phyloP scores from a whole-genome alignment of 2,329 filamentous ascomycete genomes.

The Pseudocercospora crystallina region DNA sequence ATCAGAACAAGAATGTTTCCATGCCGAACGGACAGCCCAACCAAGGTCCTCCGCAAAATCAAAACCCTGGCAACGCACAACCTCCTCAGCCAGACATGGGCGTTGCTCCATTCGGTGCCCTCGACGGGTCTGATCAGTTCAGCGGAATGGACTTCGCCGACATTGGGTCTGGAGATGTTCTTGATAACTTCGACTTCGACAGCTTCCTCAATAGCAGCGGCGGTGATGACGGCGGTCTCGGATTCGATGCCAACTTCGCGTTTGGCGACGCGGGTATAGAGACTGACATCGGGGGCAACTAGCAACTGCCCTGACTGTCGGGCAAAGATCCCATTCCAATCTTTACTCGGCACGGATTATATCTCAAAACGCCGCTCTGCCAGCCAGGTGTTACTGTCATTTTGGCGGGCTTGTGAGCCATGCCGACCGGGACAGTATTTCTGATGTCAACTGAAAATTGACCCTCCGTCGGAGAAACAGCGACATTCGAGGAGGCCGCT shows the following conservation, averaged over 20 bases:
- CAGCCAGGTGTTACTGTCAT: too few species aligned
- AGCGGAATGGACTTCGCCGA: constrained; percentile 41
- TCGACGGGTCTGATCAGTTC: constrained; percentile 38
- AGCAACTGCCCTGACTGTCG: not conserved
- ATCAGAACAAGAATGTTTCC: constrained; percentile 37
- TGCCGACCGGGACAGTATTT: too few species aligned
- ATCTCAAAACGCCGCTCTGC: not conserved
- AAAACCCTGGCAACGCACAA: constrained; percentile 25
- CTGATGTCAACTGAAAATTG: too few species aligned
- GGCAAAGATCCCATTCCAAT: not conserved
- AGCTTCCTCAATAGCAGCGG: constrained; percentile 61
- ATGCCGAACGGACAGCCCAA: constrained; percentile 35
- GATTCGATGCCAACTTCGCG: constrained; percentile 38
- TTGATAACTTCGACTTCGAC: constrained; percentile 67
- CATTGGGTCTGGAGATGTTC: constrained; percentile 62
- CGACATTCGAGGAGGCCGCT: too few species aligned
- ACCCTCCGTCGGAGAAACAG: too few species aligned
- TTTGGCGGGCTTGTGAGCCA: too few species aligned
- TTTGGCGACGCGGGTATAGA: constrained; percentile 33
- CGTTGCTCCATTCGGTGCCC: constrained; percentile 41
- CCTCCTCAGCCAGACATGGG: constrained; percentile 36
- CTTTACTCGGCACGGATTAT: not conserved
- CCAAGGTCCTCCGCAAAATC: constrained; percentile 36
- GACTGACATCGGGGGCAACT: constrained; percentile 23
- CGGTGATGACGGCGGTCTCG: constrained; percentile 41